phyloP scores from a whole-genome alignment of 2,329 filamentous ascomycete genomes.

The Plectosphaerella sp. region DNA sequence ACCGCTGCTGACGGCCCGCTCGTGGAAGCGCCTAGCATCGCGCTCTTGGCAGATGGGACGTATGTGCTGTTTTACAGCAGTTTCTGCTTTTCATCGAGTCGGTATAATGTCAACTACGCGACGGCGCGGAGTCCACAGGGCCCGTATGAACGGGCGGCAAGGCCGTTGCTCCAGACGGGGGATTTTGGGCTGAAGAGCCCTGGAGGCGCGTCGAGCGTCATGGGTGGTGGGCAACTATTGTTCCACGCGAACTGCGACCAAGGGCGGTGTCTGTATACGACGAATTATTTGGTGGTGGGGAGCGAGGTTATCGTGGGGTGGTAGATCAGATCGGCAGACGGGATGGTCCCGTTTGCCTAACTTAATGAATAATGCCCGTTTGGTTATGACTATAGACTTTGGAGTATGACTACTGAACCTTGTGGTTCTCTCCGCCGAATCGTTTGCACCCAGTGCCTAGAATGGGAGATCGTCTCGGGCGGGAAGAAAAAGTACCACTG shows the following conservation, averaged over 20 bases:
- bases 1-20: conserved; percentile 44
- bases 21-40: conserved; percentile 56
- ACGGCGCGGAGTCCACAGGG: conserved; percentile 33
- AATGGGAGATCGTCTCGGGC: no score
- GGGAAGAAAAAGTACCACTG: no score
- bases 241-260: conserved; percentile 32
- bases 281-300: conserved; percentile 11
- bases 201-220: conserved; percentile 31
- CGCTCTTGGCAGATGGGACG: conserved; percentile 37
- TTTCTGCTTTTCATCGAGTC: conserved; percentile 49
- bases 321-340: neutral
- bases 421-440: neutral
- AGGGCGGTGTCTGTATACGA: conserved; percentile 30
- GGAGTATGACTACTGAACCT: neutral
- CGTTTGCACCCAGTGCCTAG: no score
- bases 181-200: conserved; percentile 33
- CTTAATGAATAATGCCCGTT: neutral
- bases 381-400: no score
- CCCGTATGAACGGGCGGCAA: conserved; percentile 27
- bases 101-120: conserved; percentile 59
- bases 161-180: conserved; percentile 28
- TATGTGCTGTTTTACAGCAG: conserved; percentile 62
- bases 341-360: neutral
- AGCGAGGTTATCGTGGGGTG: conserved; percentile 9
- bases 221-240: conserved; percentile 20